Conservation (phyloP, 2,329 filamentous ascomycete species). For the Aspergillus udagawae region DNA sequence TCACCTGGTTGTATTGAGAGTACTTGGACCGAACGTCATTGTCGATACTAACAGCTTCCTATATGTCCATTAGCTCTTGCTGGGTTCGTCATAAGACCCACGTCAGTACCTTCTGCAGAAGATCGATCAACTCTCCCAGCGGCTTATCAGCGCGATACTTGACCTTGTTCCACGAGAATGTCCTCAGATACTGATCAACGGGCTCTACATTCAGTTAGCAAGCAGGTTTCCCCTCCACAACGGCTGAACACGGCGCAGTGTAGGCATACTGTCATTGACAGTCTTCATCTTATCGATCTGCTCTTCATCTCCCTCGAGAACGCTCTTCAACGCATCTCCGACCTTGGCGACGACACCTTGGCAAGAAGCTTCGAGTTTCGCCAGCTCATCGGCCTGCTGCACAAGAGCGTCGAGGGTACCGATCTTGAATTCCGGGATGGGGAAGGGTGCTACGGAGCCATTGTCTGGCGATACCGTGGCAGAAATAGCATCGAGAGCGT, state of each 20-base stretch:
- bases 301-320: conserved; percentile 79
- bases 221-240: conserved; percentile 3
- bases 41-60: conserved; percentile 89
- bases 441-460: conserved; percentile 71
- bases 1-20: conserved; percentile 88
- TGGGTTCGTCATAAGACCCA: background rate
- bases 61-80: background rate
- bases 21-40: conserved; percentile 95
- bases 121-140: conserved; percentile 79
- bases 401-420: conserved; percentile 92
- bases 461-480: conserved; percentile 69
- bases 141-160: conserved; percentile 93
- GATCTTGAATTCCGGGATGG: conserved; percentile 94
- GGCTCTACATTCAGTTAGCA: conserved; percentile 60
- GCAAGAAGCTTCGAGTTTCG: conserved; percentile 78
- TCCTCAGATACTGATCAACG: conserved; percentile 86
- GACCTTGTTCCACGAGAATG: conserved; percentile 95
- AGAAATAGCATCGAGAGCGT: conserved; percentile 73
- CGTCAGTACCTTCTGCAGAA: conserved; percentile 70
- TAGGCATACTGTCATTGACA: conserved; percentile 79
- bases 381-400: conserved; percentile 90
- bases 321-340: conserved; percentile 73
- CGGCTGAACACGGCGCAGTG: background rate
- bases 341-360: conserved; percentile 83
- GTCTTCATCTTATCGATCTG: conserved; percentile 83